phyloP scores from a whole-genome alignment of 2,329 filamentous ascomycete species.

The Penicillium sumatraense region DNA sequence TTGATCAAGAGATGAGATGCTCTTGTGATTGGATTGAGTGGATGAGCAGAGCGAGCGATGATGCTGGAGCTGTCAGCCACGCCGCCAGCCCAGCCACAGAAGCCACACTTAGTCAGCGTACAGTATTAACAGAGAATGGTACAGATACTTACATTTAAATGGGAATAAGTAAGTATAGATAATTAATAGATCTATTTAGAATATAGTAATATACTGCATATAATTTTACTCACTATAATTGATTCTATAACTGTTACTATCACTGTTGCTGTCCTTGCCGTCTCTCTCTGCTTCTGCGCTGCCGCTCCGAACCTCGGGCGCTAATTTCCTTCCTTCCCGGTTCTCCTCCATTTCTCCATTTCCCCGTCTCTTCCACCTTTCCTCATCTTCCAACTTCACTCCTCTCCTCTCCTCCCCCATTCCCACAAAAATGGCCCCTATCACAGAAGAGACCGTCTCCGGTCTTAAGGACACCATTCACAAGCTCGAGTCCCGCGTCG shows the following conservation, averaged over 20 bases:
- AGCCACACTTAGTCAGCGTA: neutral
- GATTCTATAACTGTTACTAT: too few species aligned
- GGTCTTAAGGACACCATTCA: slow-evolving; percentile 82
- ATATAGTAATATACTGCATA: too few species aligned
- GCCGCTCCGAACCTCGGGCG: slow-evolving; percentile 38
- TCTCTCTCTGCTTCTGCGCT: too few species aligned
- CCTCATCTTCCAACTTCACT: slow-evolving; percentile 24
- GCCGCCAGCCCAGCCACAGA: slow-evolving; percentile 12
- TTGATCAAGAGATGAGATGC: slow-evolving; percentile 5
- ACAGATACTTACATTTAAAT: too few species aligned
- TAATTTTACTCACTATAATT: too few species aligned
- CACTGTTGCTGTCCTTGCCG: too few species aligned
- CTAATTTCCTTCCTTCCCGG: slow-evolving; percentile 31
- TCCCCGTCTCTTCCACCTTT: slow-evolving; percentile 23
- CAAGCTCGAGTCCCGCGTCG: slow-evolving; percentile 83
- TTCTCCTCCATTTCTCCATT: slow-evolving; percentile 35
- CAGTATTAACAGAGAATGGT: neutral
- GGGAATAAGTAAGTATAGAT: too few species aligned
- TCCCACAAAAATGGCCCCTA: slow-evolving; percentile 75
- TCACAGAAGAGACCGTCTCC: slow-evolving; percentile 79
- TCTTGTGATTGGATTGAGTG: slow-evolving; percentile 5
- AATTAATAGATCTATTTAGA: too few species aligned
- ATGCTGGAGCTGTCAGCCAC: too few species aligned
- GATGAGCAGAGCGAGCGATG: slow-evolving; percentile 18
- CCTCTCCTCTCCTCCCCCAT: slow-evolving; percentile 20